Percentiles rank a stretch among this genome's conserved stretches.
Conservation (phyloP, 805 yeast species). For the Sugiyamaella valdiviana region DNA sequence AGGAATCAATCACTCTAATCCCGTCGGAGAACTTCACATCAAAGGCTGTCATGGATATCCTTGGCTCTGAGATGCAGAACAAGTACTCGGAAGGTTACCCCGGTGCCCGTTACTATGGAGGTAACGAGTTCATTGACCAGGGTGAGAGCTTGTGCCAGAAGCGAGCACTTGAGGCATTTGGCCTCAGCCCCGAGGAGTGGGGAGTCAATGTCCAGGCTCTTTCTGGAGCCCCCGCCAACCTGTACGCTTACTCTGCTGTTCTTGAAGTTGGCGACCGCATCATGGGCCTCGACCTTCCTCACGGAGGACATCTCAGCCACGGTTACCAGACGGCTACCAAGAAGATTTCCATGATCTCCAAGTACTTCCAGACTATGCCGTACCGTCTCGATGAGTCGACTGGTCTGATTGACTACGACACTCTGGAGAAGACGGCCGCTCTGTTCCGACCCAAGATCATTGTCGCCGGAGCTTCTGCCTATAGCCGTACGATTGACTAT, state of each 20-base stretch:
- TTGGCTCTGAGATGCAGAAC: constrained; percentile 96
- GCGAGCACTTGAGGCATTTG: constrained; percentile 83
- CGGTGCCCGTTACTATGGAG: constrained; percentile 96
- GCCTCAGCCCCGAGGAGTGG: constrained; percentile 74
- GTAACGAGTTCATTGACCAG: constrained; percentile 89
- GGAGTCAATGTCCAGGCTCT: constrained; percentile 96
- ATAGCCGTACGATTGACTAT: constrained; percentile 86
- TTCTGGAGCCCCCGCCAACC: constrained; percentile 95
- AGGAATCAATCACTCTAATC: constrained; percentile 83
- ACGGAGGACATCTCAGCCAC: constrained; percentile 96
- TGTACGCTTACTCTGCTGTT: constrained; percentile 85
- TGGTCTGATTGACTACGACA: constrained; percentile 89
- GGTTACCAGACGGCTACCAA: constrained; percentile 90
- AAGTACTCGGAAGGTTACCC: constrained; percentile 99
- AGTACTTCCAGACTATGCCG: constrained; percentile 97
- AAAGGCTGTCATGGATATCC: constrained; percentile 84
- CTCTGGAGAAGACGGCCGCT: constrained; percentile 70
- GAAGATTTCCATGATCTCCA: constrained; percentile 86
- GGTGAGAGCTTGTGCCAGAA: constrained; percentile 86
- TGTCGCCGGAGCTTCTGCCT: constrained; percentile 97
- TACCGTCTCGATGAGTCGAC: constrained; percentile 81
- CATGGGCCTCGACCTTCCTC: constrained; percentile 97
- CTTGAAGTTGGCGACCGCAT: constrained; percentile 85
- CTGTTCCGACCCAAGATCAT: constrained; percentile 91
- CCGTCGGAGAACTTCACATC: constrained; percentile 97